Conservation (phyloP, 495 filamentous ascomycete species). For the Trypethelium eluteriae region DNA sequence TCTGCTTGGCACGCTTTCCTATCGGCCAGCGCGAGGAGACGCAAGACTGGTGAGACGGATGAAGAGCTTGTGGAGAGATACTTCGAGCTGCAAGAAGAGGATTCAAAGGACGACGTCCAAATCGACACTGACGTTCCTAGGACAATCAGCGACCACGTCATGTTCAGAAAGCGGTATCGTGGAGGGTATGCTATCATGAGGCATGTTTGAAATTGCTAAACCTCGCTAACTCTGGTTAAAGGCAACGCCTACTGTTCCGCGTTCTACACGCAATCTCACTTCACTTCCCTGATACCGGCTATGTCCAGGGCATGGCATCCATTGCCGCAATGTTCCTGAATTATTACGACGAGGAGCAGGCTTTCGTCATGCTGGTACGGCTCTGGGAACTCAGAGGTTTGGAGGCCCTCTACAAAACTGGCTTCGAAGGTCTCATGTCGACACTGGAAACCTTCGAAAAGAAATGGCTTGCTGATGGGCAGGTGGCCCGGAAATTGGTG, state of each 20-base stretch:
- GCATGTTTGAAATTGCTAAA: constrained; percentile 9
- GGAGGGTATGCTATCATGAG: constrained; percentile 27
- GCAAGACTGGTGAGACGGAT: constrained; percentile 53
- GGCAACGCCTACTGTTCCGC: constrained; percentile 81
- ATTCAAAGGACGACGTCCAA: constrained; percentile 86
- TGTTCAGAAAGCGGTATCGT: constrained; percentile 90
- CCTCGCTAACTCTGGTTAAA: neutral
- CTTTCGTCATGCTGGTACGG: constrained; percentile 90
- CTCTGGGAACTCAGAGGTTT: constrained; percentile 85
- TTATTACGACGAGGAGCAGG: constrained; percentile 90
- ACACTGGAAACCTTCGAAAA: constrained; percentile 82
- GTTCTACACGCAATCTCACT: constrained; percentile 86
- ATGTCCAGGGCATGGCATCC: constrained; percentile 97
- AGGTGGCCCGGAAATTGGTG: constrained; percentile 72
- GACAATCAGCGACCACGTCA: constrained; percentile 92
- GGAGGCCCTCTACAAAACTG: constrained; percentile 72
- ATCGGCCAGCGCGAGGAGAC: constrained; percentile 64
- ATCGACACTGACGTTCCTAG: constrained; percentile 96
- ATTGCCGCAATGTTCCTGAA: constrained; percentile 88
- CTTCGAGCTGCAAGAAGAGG: constrained; percentile 59
- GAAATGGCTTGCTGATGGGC: constrained; percentile 69
- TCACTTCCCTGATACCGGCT: constrained; percentile 84
- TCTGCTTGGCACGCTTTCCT: constrained; percentile 95
- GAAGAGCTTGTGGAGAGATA: constrained; percentile 57
- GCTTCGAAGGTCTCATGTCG: constrained; percentile 80